Evolutionary conservation across 2,329 filamentous ascomycete species (phyloP).

Genomic region (Aspergillus neotritici): DNA sequence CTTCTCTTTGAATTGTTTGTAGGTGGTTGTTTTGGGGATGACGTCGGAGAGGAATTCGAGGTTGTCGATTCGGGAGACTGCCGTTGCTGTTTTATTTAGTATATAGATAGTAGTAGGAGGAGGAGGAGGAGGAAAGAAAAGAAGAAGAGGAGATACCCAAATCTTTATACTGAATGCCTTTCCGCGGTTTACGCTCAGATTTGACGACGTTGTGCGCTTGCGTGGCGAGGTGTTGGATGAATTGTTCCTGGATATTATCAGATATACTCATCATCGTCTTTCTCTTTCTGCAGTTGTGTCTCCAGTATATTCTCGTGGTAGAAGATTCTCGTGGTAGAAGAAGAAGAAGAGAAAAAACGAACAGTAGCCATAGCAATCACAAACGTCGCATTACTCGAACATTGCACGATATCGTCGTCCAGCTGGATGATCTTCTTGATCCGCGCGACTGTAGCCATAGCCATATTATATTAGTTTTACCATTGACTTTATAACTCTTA

Average conservation of each 20-base stretch:
- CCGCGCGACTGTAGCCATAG: slow-evolving; percentile 65
- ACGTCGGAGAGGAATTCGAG: slow-evolving; percentile 92
- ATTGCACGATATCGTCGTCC: slow-evolving; percentile 78
- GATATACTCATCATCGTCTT: slow-evolving; percentile 7
- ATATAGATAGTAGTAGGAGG: neutral
- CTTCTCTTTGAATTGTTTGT: slow-evolving; percentile 69
- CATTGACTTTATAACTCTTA: too few species aligned
- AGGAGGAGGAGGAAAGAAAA: neutral
- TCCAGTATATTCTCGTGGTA: too few species aligned
- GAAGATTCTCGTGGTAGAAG: neutral
- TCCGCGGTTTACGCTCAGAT: slow-evolving; percentile 81
- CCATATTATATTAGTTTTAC: too few species aligned
- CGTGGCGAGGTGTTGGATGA: slow-evolving; percentile 83
- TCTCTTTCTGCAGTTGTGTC: too few species aligned
- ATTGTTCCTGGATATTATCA: slow-evolving; percentile 65
- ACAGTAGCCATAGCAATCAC: slow-evolving; percentile 87
- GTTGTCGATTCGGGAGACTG: slow-evolving; percentile 82
- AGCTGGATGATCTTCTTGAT: slow-evolving; percentile 92
- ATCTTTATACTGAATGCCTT: slow-evolving; percentile 95
- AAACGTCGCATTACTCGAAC: slow-evolving; percentile 91
- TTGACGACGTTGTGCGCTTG: slow-evolving; percentile 85
- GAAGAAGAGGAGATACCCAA: slow-evolving; percentile 54
- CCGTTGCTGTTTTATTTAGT: slow-evolving; percentile 56
- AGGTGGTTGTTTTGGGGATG: slow-evolving; percentile 78
- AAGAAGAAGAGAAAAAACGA: slow-evolving; percentile 23